Percentiles rank a stretch among this genome's conserved stretches.
Evolutionary conservation across 164 flowering plant species (phyloP).

Genomic region (Chimonanthus praecox): DNA sequence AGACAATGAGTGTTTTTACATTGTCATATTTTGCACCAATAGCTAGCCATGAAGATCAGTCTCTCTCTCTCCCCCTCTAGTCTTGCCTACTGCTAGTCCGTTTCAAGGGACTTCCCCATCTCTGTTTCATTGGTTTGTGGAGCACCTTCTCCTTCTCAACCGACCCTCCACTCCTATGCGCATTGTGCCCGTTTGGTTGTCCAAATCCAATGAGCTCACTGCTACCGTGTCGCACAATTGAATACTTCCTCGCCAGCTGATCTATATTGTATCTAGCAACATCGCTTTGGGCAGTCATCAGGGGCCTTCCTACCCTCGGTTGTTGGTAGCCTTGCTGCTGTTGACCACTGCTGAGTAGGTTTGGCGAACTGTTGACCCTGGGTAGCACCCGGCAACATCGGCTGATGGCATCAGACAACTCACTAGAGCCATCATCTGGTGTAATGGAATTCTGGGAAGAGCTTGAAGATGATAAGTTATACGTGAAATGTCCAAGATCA

Average conservation of each 20-base stretch:
- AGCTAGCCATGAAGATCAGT: background rate
- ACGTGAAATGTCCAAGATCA: slow-evolving; percentile 13
- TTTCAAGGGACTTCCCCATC: background rate
- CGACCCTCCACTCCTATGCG: background rate
- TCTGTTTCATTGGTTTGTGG: background rate
- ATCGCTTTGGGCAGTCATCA: background rate
- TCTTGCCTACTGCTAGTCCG: background rate
- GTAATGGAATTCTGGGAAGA: slow-evolving; percentile 50
- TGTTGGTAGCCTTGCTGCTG: background rate
- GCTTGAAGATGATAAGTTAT: slow-evolving; percentile 40
- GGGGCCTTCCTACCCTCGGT: slow-evolving; percentile 6
- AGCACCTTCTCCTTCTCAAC: background rate
- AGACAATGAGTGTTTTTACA: background rate
- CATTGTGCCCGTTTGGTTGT: background rate
- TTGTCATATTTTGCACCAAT: background rate
- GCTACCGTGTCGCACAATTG: background rate
- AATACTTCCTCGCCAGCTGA: slow-evolving; percentile 1
- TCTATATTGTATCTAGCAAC: background rate
- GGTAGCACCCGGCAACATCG: slow-evolving; percentile 25
- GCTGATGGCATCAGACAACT: slow-evolving; percentile 10
- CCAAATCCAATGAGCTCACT: background rate
- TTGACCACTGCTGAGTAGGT: slow-evolving; percentile 12
- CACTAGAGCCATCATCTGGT: slow-evolving; percentile 22
- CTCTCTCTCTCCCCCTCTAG: background rate
- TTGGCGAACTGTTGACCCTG: slow-evolving; percentile 67